Evolutionary conservation across 1,284 basidiomycete genomes (phyloP).

Genomic region (Cronartium ribicola): DNA sequence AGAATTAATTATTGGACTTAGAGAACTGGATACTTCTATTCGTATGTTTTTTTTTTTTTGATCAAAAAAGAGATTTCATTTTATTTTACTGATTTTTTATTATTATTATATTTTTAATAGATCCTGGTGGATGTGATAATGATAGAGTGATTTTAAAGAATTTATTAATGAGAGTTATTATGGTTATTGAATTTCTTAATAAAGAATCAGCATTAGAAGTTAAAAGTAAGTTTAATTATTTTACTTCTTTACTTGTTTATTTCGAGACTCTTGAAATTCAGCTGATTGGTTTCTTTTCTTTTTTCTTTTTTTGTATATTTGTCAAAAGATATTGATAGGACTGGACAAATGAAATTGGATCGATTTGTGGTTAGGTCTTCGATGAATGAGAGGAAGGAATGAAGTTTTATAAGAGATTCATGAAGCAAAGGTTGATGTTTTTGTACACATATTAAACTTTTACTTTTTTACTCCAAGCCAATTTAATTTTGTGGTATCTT

Average conservation of each 20-base stretch:
- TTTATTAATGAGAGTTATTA: background rate
- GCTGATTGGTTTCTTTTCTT: background rate
- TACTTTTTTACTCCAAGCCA: no score
- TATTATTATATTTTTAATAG: background rate
- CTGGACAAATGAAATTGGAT: conserved; percentile 9
- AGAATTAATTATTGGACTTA: background rate
- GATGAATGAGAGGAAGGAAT: background rate
- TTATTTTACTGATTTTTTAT: background rate
- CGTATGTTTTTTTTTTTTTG: background rate
- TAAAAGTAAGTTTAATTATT: background rate
- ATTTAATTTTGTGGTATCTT: no score
- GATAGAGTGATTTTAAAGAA: background rate
- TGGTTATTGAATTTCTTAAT: conserved; percentile 1
- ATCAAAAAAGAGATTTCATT: background rate
- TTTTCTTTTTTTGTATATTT: background rate
- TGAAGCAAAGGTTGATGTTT: background rate
- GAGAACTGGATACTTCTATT: background rate
- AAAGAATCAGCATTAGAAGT: background rate
- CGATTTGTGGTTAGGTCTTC: background rate
- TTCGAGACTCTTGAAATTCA: background rate
- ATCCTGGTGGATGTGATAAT: background rate
- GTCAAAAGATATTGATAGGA: background rate
- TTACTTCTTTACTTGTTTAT: background rate
- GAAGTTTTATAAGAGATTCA: background rate
- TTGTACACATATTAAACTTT: background rate